A percentile compares a stretch with the other conserved stretches of the same genome.
phyloP scores from a whole-genome alignment of 345 rosid species.

The Eucalyptus erythrocorys region DNA sequence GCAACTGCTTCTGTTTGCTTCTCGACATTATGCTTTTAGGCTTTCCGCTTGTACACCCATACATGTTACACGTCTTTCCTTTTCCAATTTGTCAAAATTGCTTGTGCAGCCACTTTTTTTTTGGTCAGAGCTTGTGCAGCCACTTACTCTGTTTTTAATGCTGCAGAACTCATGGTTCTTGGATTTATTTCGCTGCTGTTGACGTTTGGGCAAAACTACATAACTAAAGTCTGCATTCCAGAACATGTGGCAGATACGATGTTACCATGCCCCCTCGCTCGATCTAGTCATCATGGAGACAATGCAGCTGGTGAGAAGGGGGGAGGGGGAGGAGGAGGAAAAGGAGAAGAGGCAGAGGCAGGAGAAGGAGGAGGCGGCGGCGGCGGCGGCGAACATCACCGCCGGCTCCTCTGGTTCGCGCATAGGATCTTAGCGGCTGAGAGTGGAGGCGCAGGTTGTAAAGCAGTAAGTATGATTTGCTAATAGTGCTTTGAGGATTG shows the following conservation, averaged over 20 bases:
- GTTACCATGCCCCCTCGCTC: constrained; percentile 56
- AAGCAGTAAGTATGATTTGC: constrained; percentile 7
- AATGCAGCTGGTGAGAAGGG: not conserved
- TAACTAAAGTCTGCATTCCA: constrained; percentile 54
- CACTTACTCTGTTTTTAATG: not conserved
- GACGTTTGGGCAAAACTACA: constrained; percentile 79
- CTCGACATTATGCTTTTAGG: not conserved
- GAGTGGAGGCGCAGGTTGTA: constrained; percentile 1
- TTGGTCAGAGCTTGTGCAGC: not conserved
- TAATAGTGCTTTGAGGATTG: not conserved
- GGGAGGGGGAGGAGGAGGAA: not conserved
- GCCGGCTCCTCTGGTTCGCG: constrained; percentile 23
- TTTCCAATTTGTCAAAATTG: not conserved
- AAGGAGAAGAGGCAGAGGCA: not conserved
- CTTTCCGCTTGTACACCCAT: not conserved
- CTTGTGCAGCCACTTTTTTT: not conserved
- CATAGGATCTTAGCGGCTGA: constrained; percentile 38
- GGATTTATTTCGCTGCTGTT: constrained; percentile 83
- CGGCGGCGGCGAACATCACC: constrained; percentile 2
- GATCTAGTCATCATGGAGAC: not conserved
- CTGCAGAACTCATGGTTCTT: constrained; percentile 85
- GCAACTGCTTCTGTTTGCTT: not conserved
- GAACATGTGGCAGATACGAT: constrained; percentile 41
- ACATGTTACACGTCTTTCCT: not conserved
- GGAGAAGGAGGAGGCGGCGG: not conserved